Conservation (phyloP, 2,329 filamentous ascomycete species). For the Pestalotiopsis sp. region DNA sequence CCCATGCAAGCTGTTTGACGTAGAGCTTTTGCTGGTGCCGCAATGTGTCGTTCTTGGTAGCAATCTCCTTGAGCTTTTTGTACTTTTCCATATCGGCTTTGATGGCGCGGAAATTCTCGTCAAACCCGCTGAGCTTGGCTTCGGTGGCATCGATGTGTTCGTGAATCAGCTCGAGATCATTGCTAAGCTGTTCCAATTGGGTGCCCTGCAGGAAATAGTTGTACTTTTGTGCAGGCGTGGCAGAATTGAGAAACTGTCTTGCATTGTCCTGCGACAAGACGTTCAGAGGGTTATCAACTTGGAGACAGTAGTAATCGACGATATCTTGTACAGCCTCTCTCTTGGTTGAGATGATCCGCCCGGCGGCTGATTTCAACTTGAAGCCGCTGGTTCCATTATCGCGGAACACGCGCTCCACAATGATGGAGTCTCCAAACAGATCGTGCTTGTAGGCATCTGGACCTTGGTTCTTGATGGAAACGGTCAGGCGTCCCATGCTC, state of each 20-base stretch:
- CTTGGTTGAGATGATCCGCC: conserved; percentile 76
- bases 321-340: conserved; percentile 90
- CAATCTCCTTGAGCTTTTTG: conserved; percentile 63
- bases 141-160: conserved; percentile 76
- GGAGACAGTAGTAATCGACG: conserved; percentile 87
- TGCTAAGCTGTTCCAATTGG: conserved; percentile 87
- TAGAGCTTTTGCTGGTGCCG: conserved; percentile 62
- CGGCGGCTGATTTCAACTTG: conserved; percentile 77
- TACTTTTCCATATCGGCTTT: conserved; percentile 63
- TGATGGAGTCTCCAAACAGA: conserved; percentile 81
- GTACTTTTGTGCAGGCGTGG: conserved; percentile 84
- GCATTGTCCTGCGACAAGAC: conserved; percentile 95
- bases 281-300: conserved; percentile 96
- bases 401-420: conserved; percentile 88
- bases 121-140: conserved; percentile 60
- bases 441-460: conserved; percentile 82
- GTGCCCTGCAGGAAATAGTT: conserved; percentile 96
- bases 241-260: conserved; percentile 86
- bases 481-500: conserved; percentile 74
- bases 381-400: conserved; percentile 76
- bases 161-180: conserved; percentile 84
- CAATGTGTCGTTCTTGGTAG: conserved; percentile 68
- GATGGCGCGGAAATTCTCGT: conserved; percentile 66
- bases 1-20: conserved; percentile 78
- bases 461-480: conserved; percentile 90